Evolutionary conservation across 2,329 filamentous ascomycete species (phyloP), one percentile per base, ranked within the genome.

Genomic region (Rutstroemia sp.): DNA sequence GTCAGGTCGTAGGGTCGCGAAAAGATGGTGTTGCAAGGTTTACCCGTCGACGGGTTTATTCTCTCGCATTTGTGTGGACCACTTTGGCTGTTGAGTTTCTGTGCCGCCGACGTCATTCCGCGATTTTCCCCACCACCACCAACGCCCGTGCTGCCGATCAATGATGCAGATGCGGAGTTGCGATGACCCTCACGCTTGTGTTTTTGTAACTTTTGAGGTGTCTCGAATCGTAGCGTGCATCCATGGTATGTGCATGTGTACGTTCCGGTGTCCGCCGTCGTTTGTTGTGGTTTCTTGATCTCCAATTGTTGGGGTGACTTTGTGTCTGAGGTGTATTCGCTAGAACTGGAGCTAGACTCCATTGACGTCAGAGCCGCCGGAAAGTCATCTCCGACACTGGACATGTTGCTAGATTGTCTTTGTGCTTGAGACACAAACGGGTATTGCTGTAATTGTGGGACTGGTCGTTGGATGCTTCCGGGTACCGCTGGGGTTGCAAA

Each of bases 181-280:
- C 92, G 83, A 70, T 99, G 94, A 5, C 86, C 89, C 69, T 99
- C 94, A 23, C 92, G 84, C 76, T 96, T 96, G 76, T 99, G 94
- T 73, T 94, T 94, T 70, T 97, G 92, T 3, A 99, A 78, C 63
- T 92, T 84, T 8, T 84, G 79, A 4, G 91, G 90, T 1, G 90
- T 90, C 64, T 95, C 89, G 68, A 99, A 99, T 53, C 94, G 87
- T 63, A 87, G 77, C 0, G 85, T 86, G 69, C 94, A 97, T 10
- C 91, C 90, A 67, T 95, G 91, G 66, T 96, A 96, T 0, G 92
- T 96, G 72, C 94, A 99, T 1, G 92, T 95, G 73, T 96, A 99
- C 0, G 92, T 96, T 12, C 92, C 92, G 19, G 85, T 81, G 63
- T 95, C 89, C 0, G 90, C 88, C 16, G 77, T 76, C 2, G 86